Evolutionary conservation across 2,329 filamentous ascomycete genomes (phyloP), one percentile per base, ranked within the genome.

Genomic region (Hypomyces perniciosus): DNA sequence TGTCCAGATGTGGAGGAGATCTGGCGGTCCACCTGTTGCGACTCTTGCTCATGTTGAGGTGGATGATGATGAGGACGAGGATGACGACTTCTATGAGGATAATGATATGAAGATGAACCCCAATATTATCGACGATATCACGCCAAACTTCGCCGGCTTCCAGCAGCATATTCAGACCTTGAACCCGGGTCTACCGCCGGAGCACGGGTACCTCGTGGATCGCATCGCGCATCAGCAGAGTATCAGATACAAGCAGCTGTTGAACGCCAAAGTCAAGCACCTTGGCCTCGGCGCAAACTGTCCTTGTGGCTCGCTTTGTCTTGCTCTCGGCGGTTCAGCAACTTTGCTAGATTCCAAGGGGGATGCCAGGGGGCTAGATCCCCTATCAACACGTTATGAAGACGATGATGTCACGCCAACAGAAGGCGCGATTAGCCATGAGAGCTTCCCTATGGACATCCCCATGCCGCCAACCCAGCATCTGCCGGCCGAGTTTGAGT

Each of bases 401-500:
- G 83, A 87, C 31, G 83, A 84, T 10, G 85, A 88, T 46, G 77
- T 78, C n/a, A 81, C 80, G n/a, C 75, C 77, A 4, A 74, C 79
- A 2, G 90, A 95, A 59, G 84, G 83, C 2, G 76, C 80, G 4
- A 82, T 91, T 43, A 83, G 77, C 9, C 74, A 79, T 8, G 86
- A 90, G 13, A 86, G 83, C 56, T 95, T 96, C 61, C 90, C 90
- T 0, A 70, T 72, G 4, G 88, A 90, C 26, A 90, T 96, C 5
- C 90, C 89, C 6, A 79, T 89, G 68, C 91, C 91, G 5, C 90
- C 89, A 2, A 85, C 89, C 2, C 78, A 74, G 52, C 79, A 80
- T 12, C 76, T 96, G 6, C 91, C 91, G 1, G 89, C 90, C 4
- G 84, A 92, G 62, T 92, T 96, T 54, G 91, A 96, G 71, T 96